Evolutionary conservation across 371 early-diverging fungal species (phyloP).

Genomic region (Funneliformis caledonium): DNA sequence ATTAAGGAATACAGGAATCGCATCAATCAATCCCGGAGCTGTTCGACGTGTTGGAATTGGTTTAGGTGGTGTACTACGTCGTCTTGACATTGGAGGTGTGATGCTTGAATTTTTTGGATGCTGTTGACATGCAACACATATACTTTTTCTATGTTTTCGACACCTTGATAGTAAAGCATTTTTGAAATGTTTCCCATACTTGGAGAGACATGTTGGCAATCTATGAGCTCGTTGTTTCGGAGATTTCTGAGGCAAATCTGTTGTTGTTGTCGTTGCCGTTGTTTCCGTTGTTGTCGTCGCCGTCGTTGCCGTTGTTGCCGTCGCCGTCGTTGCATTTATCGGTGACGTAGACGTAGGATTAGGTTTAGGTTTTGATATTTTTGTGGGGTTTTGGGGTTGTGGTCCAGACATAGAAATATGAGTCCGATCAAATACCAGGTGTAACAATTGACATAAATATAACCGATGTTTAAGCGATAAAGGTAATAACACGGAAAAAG

Average conservation of each 20-base stretch:
- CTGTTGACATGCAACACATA: not conserved
- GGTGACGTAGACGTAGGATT: not conserved
- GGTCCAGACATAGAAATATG: not conserved
- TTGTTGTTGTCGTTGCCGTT: too few species aligned
- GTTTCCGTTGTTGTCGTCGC: too few species aligned
- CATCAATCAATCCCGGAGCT: constrained; percentile 22
- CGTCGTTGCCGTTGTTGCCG: too few species aligned
- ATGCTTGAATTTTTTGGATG: not conserved
- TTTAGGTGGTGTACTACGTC: not conserved
- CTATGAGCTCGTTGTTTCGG: not conserved
- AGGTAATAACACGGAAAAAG: not conserved
- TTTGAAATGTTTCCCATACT: constrained; percentile 17
- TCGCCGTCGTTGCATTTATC: not conserved
- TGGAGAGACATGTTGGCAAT: not conserved
- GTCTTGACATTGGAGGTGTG: not conserved
- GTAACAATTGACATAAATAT: constrained; percentile 23
- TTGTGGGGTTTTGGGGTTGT: not conserved
- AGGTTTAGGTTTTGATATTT: not conserved
- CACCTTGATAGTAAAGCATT: constrained; percentile 12
- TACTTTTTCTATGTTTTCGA: constrained; percentile 5
- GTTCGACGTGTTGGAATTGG: constrained; percentile 13
- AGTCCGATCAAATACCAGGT: constrained; percentile 11
- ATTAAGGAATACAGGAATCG: constrained; percentile 16
- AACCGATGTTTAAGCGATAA: constrained; percentile 24
- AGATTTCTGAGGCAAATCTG: not conserved